These are phyloP conservation scores for Tylopilus orsonianus DNA, from an alignment of 1,284 basidiomycete species.

Conservation along the genomic window DNA sequence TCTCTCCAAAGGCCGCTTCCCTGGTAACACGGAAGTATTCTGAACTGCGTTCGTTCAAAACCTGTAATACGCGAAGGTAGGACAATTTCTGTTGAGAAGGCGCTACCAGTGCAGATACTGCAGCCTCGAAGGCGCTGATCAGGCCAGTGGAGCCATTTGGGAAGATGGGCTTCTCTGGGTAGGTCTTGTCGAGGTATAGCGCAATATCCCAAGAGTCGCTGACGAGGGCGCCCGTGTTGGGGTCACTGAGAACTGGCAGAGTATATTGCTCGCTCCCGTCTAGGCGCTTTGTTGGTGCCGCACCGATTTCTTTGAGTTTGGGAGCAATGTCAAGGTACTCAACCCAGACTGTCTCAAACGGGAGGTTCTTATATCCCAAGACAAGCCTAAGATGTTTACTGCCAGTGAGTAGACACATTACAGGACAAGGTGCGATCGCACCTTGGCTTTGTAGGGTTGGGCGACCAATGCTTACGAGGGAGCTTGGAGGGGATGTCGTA, in stretches of 20 bases:
- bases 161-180: constrained; percentile 41
- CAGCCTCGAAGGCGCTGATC: constrained; percentile 31
- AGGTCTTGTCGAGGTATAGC: constrained; percentile 45
- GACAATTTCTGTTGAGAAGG: constrained; percentile 5
- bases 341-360: constrained; percentile 31
- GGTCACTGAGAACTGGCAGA: constrained; percentile 36
- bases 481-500: constrained; percentile 30
- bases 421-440: neutral
- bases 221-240: constrained; percentile 33
- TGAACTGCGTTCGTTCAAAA: constrained; percentile 24
- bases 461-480: constrained; percentile 19
- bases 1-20: neutral
- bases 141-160: constrained; percentile 34
- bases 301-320: constrained; percentile 30
- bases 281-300: constrained; percentile 15
- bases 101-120: constrained; percentile 2
- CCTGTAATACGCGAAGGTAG: constrained; percentile 16
- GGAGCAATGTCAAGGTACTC: constrained; percentile 32
- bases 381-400: constrained; percentile 18
- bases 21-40: constrained; percentile 14
- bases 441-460: constrained; percentile 28
- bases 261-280: constrained; percentile 28
- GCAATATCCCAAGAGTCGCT: constrained; percentile 41
- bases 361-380: constrained; percentile 33
- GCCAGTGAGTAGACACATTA: neutral